Percentiles rank a stretch among this genome's conserved stretches.
phyloP scores from a whole-genome alignment of 2,329 filamentous ascomycete species.

The Scedosporium minutisporum region DNA sequence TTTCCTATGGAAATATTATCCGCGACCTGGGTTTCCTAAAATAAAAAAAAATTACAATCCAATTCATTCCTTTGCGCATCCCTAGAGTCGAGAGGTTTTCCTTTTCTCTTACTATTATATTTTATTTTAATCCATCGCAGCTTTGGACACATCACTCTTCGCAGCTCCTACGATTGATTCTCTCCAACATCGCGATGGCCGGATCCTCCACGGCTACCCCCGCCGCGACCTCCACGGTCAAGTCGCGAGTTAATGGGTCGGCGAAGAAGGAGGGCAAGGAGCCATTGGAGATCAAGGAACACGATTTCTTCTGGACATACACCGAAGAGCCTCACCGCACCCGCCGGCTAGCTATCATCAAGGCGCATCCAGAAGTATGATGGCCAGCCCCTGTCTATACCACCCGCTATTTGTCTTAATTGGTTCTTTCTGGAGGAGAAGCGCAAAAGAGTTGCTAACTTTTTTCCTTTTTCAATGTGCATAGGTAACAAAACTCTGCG shows the following conservation, averaged over 20 bases:
- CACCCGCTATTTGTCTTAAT: slow-evolving; percentile 8
- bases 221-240: neutral
- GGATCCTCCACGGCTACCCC: neutral
- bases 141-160: neutral
- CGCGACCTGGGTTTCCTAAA: too few species aligned
- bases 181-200: neutral
- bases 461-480: neutral
- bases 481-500: slow-evolving; percentile 92
- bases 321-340: slow-evolving; percentile 96
- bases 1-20: too few species aligned
- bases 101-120: neutral
- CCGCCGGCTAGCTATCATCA: slow-evolving; percentile 86
- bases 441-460: slow-evolving; percentile 1
- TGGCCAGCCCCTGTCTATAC: slow-evolving; percentile 1
- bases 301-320: slow-evolving; percentile 92
- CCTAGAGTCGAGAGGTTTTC: too few species aligned
- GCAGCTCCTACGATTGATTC: neutral
- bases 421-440: slow-evolving; percentile 6
- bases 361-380: slow-evolving; percentile 85
- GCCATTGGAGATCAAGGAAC: slow-evolving; percentile 15
- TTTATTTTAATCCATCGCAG: neutral
- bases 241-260: slow-evolving; percentile 2
- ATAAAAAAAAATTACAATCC: too few species aligned
- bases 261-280: slow-evolving; percentile 5
- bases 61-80: too few species aligned